Conservation (phyloP, 2,329 filamentous ascomycete genomes). For the Coniochaeta prunicola region DNA sequence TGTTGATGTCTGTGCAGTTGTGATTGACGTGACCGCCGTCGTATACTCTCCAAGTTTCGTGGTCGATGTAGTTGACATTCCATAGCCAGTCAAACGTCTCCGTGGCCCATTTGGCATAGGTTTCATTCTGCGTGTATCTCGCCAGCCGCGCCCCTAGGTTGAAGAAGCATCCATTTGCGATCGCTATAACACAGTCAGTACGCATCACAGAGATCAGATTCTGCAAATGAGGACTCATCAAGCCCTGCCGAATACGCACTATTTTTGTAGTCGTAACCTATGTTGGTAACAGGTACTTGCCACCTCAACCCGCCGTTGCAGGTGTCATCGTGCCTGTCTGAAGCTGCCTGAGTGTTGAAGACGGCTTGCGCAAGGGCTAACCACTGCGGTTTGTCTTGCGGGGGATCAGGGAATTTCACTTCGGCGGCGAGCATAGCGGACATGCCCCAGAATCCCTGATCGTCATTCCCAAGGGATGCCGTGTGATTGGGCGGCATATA, state of each 20-base stretch:
- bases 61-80: constrained; percentile 42
- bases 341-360: constrained; percentile 52
- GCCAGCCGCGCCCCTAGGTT: constrained; percentile 51
- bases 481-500: constrained; percentile 51
- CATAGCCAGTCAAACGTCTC: constrained; percentile 50
- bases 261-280: constrained; percentile 71
- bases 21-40: constrained; percentile 51
- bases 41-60: constrained; percentile 43
- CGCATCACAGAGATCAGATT: constrained; percentile 39
- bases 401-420: constrained; percentile 53
- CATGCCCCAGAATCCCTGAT: constrained; percentile 65
- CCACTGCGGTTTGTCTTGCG: constrained; percentile 48
- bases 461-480: constrained; percentile 54
- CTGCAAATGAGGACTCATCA: constrained; percentile 47
- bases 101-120: constrained; percentile 48
- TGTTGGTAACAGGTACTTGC: constrained; percentile 71
- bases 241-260: constrained; percentile 35
- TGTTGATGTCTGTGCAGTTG: constrained; percentile 53
- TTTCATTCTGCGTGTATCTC: constrained; percentile 49
- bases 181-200: constrained; percentile 26
- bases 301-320: constrained; percentile 68
- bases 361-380: constrained; percentile 62
- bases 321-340: constrained; percentile 53
- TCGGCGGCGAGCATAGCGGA: constrained; percentile 62
- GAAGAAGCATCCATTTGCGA: constrained; percentile 41